Percentiles rank a stretch among this genome's conserved stretches.
These are phyloP conservation scores for Pichia sporocuriosa DNA, from an alignment of 805 yeast genomes.

Conservation along the genomic window DNA sequence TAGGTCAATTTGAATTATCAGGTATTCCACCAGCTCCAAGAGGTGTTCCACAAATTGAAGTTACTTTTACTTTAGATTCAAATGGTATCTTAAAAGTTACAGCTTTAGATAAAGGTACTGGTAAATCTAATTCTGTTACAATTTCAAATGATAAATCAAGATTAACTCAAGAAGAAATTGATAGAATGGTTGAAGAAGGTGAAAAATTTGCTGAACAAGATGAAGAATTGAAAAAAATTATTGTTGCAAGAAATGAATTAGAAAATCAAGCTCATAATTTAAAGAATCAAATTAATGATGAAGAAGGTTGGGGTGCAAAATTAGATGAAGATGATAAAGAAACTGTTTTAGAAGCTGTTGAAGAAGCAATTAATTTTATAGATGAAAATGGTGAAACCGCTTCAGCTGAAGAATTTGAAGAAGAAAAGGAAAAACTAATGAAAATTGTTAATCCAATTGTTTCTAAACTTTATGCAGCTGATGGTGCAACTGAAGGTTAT, in stretches of 20 bases:
- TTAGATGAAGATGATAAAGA: slow-evolving; percentile 89
- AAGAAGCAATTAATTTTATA: slow-evolving; percentile 60
- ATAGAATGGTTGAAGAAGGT: slow-evolving; percentile 96
- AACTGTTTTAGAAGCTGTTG: slow-evolving; percentile 76
- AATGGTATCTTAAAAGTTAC: slow-evolving; percentile 81
- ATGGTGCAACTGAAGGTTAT: slow-evolving; percentile 37
- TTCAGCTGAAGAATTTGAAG: slow-evolving; percentile 86
- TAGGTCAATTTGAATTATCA: slow-evolving; percentile 80
- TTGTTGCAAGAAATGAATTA: slow-evolving; percentile 80
- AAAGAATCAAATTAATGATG: slow-evolving; percentile 52
- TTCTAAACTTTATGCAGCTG: slow-evolving; percentile 57
- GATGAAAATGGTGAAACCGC: slow-evolving; percentile 81
- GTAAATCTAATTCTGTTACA: slow-evolving; percentile 84
- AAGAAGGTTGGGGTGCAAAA: slow-evolving; percentile 64
- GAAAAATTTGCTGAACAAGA: slow-evolving; percentile 93
- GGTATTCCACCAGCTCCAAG: slow-evolving; percentile 90
- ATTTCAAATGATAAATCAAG: slow-evolving; percentile 94
- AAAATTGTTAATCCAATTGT: slow-evolving; percentile 88
- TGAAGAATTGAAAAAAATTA: slow-evolving; percentile 71
- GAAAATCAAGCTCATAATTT: slow-evolving; percentile 85
- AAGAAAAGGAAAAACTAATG: slow-evolving; percentile 77
- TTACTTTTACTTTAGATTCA: slow-evolving; percentile 81
- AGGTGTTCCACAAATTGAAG: slow-evolving; percentile 88
- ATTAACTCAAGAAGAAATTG: slow-evolving; percentile 87
- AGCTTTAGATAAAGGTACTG: slow-evolving; percentile 91